Evolutionary conservation across 768 basidiomycete genomes (phyloP).

Genomic region (Rubroboletus satanas): DNA sequence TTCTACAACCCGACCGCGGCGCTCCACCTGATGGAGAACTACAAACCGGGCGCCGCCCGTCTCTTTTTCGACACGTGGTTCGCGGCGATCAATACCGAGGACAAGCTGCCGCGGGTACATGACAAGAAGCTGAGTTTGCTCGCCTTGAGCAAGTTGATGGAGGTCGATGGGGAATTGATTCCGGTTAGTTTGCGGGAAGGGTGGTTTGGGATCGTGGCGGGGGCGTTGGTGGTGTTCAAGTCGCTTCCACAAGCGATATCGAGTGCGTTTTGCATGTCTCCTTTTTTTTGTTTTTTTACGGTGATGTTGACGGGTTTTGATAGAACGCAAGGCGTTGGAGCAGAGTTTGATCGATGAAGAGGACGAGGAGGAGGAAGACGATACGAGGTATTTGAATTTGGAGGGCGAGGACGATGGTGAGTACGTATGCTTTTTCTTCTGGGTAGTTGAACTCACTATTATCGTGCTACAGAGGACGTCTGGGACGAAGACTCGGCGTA

Average conservation of each 20-base stretch:
- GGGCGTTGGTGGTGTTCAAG: conserved; percentile 70
- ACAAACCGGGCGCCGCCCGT: conserved; percentile 56
- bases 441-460: background rate
- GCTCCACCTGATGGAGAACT: conserved; percentile 67
- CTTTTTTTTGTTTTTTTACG: background rate
- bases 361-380: conserved; percentile 47
- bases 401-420: conserved; percentile 62
- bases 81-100: conserved; percentile 55
- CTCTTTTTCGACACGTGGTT: conserved; percentile 89
- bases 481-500: conserved; percentile 91
- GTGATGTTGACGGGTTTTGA: background rate
- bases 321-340: conserved; percentile 61
- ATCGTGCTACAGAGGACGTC: conserved; percentile 60
- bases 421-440: conserved; percentile 2
- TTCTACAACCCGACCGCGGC: conserved; percentile 81
- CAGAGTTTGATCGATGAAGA: conserved; percentile 43
- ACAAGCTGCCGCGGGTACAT: conserved; percentile 75
- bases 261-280: conserved; percentile 39
- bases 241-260: conserved; percentile 72
- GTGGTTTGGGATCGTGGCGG: conserved; percentile 73
- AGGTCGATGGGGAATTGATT: conserved; percentile 55
- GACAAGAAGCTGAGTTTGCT: conserved; percentile 84
- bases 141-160: conserved; percentile 72
- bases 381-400: conserved; percentile 51
- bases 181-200: conserved; percentile 61